Base-by-base conservation (phyloP, 371 early-diverging fungal genomes). In the Apophysomyces elegans region DNA sequence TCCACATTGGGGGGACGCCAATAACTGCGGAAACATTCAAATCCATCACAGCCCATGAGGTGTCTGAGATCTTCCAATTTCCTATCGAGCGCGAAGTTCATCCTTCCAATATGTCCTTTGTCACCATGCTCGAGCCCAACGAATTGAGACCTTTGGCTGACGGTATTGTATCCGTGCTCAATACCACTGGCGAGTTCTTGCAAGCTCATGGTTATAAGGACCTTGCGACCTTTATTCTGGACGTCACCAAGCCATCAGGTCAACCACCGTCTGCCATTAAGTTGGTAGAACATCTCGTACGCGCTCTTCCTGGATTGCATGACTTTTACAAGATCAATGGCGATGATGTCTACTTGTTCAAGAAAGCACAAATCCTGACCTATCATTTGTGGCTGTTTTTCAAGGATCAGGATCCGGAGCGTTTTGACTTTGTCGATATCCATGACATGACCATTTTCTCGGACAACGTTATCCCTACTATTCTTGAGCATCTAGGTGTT, bases 381-480 rank as follows among this genome's bases (percentile, higher is more conserved):
- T 86, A 84, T 58, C 84, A 84, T 37, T 18, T 84, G 1, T 80
- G 76, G 71, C 62, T 76, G 54, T 70, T 77, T 35, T 79, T 84
- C 60, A 66, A 62, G n/a, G 75, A 79, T n/a, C 79, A 80, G 50
- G 57, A 76, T 11, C 79, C 78, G 4, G 78, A 70, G 1, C 68
- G 71, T 8, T 93, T 93, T 72, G 78, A 79, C 38, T 92, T 93
- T 65, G 73, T 63, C 5, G 92, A 92, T 58, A 81, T 91, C 37
- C 66, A 80, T 44, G 68, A 76, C 0, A 68, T 91, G 63, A 90
- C 94, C 0, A 75, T 92, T 26, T 90, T 90, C 71, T 86, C 88
- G 0, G 93, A 93, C 63, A 91, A 90, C 69, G 91, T 90, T 8
- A 83, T 93, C 18, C 92, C 93, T 7, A 86, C 90, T 1, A 70